Base-by-base conservation (phyloP, 176 grass and related monocot species). In the Carex pumila region DNA sequence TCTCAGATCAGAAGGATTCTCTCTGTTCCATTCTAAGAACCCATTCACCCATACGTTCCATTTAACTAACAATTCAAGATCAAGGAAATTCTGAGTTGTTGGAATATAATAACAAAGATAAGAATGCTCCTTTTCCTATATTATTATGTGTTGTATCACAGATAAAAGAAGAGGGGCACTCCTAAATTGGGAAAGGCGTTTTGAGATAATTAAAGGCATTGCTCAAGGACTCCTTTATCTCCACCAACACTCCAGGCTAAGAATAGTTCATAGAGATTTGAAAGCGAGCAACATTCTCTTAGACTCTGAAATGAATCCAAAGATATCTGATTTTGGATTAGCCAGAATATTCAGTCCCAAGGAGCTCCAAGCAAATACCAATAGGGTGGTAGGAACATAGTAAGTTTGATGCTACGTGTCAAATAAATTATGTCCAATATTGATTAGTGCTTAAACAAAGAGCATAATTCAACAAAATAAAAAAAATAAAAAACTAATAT, bases 251-350 rank as follows among this genome's bases (percentile, higher is more conserved):
- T 79, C 19, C 14, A 32, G 75, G 75, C 49, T 79, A 15, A 11
- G 75, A 58, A 59, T 79, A 8, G 12, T 79, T 57, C 75, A 79
- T 31, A 79, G 75, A 31, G 75, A 79, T 36, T 15, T 58, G 75
- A 58, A 59, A 79, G 75, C 72, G 54, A 55, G 72, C 72, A 77
- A 77, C 50, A 55, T 77, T 77, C 41, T 77, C 22, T 32, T 59
- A 22, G 75, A 79, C 12, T 58, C 75, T 59, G 75, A 79, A 79
- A 79, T 79, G 75, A 56, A 56, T 1, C 75, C 75, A 15, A 79
- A 79, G 52, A 79, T 79, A 32, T 79, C 75, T 25, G 75, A 79
- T 79, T 79, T 79, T 59, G 75, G 75, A 56, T 34, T 79, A n/a
- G 75, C 75, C 12, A 79, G 75, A 59, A 79, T 79, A 2, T 79